These are phyloP conservation scores for Russula olivacea DNA, from an alignment of 768 basidiomycete species.

Conservation along the genomic window DNA sequence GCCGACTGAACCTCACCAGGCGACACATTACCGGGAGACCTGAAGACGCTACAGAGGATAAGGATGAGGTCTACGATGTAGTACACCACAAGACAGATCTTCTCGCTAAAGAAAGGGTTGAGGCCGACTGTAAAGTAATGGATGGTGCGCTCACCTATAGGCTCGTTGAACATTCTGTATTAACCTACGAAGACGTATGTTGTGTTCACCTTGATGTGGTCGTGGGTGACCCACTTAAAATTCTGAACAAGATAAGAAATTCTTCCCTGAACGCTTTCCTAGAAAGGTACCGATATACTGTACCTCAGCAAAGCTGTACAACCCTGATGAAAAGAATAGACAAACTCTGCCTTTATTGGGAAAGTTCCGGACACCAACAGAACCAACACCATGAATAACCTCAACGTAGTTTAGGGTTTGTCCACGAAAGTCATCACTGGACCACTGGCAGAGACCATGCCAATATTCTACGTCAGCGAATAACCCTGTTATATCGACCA, in stretches of 20 bases:
- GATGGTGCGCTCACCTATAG: neutral
- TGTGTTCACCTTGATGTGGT: neutral
- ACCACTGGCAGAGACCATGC: conserved; percentile 1
- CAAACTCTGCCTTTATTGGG: neutral
- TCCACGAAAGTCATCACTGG: neutral
- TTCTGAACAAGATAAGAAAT: neutral
- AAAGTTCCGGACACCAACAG: conserved; percentile 10
- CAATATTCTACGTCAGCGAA: conserved; percentile 1
- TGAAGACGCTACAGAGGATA: neutral
- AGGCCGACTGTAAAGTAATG: neutral
- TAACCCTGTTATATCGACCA: neutral
- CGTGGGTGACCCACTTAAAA: neutral
- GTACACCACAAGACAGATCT: neutral
- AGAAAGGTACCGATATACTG: neutral
- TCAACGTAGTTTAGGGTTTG: neutral
- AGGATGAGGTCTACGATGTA: conserved; percentile 6
- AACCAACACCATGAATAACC: neutral
- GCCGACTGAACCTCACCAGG: neutral
- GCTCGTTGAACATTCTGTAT: neutral
- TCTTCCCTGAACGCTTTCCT: neutral
- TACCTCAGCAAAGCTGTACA: neutral
- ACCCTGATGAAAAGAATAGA: neutral
- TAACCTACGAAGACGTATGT: neutral
- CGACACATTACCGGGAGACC: neutral
- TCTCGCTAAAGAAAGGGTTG: neutral